Conservation (phyloP, 192 early-diverging fungal species). For the Rhizophlyctis rosea region DNA sequence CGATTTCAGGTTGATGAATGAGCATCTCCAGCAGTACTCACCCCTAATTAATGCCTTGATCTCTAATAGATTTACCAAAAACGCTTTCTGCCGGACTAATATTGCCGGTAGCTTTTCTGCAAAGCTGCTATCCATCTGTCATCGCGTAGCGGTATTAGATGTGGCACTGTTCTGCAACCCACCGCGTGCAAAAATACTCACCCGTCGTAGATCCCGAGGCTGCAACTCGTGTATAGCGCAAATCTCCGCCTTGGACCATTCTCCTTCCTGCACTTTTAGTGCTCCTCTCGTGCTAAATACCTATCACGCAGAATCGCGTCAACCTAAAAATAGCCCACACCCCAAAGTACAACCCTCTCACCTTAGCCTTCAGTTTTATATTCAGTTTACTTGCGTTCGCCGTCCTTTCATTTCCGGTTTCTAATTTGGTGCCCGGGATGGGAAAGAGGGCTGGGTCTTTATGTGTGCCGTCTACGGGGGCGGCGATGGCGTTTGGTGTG, state of each 20-base stretch:
- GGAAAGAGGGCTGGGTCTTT: no score
- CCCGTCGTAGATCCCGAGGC: slow-evolving; percentile 83
- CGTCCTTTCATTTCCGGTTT: no score
- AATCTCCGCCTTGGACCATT: slow-evolving; percentile 52
- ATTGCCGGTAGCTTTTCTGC: slow-evolving; percentile 79
- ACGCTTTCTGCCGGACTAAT: slow-evolving; percentile 75
- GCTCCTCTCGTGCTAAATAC: no score
- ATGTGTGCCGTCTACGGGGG: no score
- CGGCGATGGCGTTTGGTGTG: no score
- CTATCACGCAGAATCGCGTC: no score
- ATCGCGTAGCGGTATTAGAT: not conserved
- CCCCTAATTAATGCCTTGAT: slow-evolving; percentile 77
- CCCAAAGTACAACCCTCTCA: no score
- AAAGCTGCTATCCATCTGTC: slow-evolving; percentile 30
- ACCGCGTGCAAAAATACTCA: slow-evolving; percentile 42
- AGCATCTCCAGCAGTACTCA: slow-evolving; percentile 8
- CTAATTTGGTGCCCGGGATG: no score
- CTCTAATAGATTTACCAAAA: slow-evolving; percentile 79
- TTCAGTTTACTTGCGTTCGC: no score
- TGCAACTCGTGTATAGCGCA: slow-evolving; percentile 73
- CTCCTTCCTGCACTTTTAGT: no score
- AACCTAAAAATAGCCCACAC: no score
- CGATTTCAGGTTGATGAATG: not conserved
- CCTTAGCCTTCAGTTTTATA: no score
- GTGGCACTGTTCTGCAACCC: not conserved